Percentiles rank a stretch among this genome's conserved stretches.
Conservation (phyloP, 306 rosid species). For the Medicago ruthenica region DNA sequence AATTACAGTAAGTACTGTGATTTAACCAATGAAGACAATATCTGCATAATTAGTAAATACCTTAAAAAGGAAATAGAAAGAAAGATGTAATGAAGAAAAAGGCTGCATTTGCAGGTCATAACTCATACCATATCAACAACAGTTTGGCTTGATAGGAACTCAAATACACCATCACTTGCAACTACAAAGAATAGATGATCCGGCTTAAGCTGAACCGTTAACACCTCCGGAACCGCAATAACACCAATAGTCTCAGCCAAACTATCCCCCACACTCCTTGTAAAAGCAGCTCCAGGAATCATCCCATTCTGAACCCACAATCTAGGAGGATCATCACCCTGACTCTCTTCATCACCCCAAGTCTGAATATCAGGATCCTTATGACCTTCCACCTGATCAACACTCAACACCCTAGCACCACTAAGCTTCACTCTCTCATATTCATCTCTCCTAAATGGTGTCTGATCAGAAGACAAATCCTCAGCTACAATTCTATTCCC, state of each 20-base stretch:
- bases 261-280: conserved; percentile 95
- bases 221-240: conserved; percentile 83
- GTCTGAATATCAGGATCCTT: conserved; percentile 81
- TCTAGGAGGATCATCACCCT: conserved; percentile 90
- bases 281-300: conserved; percentile 96
- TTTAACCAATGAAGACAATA: conserved; percentile 16
- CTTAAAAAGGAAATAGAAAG: conserved; percentile 13
- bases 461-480: conserved; percentile 92
- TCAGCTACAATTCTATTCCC: conserved; percentile 75
- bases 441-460: conserved; percentile 94
- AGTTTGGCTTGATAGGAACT: conserved; percentile 90
- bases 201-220: conserved; percentile 67
- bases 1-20: conserved; percentile 5
- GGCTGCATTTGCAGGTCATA: conserved; percentile 11
- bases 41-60: conserved; percentile 5
- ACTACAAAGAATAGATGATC: conserved; percentile 87
- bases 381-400: conserved; percentile 90
- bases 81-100: not conserved
- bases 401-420: conserved; percentile 93
- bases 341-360: conserved; percentile 95
- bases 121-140: conserved; percentile 86
- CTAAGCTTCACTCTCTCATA: conserved; percentile 83
- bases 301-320: conserved; percentile 82
- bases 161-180: conserved; percentile 97
- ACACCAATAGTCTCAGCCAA: conserved; percentile 92